A percentile compares a stretch with the other conserved stretches of the same genome.
phyloP scores from a whole-genome alignment of 805 yeast species.

The Brettanomyces anomalus region DNA sequence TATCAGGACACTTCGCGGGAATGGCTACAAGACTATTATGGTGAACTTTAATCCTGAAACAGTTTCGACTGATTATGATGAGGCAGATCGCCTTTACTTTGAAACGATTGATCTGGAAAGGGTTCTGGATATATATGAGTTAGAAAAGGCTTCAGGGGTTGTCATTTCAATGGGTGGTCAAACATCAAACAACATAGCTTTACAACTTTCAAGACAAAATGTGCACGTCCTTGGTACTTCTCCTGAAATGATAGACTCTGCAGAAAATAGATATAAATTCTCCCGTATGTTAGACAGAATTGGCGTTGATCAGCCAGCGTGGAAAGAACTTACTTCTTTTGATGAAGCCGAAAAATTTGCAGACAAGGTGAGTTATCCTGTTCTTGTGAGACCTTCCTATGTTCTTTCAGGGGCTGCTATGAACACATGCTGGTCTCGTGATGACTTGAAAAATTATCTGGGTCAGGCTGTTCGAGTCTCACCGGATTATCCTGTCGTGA shows the following conservation, averaged over 20 bases:
- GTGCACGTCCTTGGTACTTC: slow-evolving; percentile 95
- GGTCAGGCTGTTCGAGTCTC: slow-evolving; percentile 96
- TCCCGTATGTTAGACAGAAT: slow-evolving; percentile 94
- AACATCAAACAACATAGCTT: slow-evolving; percentile 93
- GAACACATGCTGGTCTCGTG: slow-evolving; percentile 90
- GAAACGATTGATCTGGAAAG: slow-evolving; percentile 93
- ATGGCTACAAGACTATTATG: slow-evolving; percentile 88
- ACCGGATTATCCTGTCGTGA: slow-evolving; percentile 95
- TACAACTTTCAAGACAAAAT: slow-evolving; percentile 85
- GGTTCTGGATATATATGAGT: slow-evolving; percentile 87
- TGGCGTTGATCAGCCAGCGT: slow-evolving; percentile 98
- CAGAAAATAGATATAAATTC: slow-evolving; percentile 96
- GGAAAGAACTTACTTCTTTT: slow-evolving; percentile 94
- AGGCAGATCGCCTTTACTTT: slow-evolving; percentile 92
- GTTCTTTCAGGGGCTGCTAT: slow-evolving; percentile 98
- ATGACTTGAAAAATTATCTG: slow-evolving; percentile 79
- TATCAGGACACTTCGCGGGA: slow-evolving; percentile 83
- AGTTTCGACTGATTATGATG: slow-evolving; percentile 97
- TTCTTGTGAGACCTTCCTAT: slow-evolving; percentile 93
- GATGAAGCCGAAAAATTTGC: slow-evolving; percentile 92
- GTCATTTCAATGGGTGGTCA: slow-evolving; percentile 98
- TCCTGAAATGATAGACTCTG: slow-evolving; percentile 97
- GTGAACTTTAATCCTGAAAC: slow-evolving; percentile 98
- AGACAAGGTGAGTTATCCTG: slow-evolving; percentile 85
- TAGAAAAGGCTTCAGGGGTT: slow-evolving; percentile 86